phyloP scores from a whole-genome alignment of 2,329 filamentous ascomycete species.

The Pseudocercospora eumusae region DNA sequence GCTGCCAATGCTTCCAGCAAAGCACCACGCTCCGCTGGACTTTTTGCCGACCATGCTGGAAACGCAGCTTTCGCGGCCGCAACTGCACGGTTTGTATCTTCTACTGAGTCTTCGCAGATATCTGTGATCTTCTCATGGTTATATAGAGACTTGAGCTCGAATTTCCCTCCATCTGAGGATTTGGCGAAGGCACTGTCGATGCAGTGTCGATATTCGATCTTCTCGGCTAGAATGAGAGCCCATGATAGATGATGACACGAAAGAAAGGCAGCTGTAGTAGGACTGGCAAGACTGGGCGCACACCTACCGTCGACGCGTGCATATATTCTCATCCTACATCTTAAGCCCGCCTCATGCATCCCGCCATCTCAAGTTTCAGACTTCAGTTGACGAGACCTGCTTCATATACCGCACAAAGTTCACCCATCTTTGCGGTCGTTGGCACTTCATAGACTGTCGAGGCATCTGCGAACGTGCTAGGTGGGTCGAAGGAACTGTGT shows the following conservation, averaged over 20 bases:
- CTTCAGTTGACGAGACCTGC: background rate
- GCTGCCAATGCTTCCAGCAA: conserved; percentile 51
- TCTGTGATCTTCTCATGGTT: conserved; percentile 47
- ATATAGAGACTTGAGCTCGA: conserved; percentile 49
- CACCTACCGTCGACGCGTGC: conserved; percentile 4
- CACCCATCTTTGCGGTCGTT: background rate
- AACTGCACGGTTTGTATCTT: conserved; percentile 71
- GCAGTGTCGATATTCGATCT: conserved; percentile 48
- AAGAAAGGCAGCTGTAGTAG: background rate
- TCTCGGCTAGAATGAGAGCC: conserved; percentile 28
- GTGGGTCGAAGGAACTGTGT: background rate
- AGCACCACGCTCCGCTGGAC: conserved; percentile 44
- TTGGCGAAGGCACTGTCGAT: conserved; percentile 56
- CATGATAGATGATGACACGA: conserved; percentile 19
- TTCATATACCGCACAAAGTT: background rate
- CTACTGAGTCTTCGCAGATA: conserved; percentile 66
- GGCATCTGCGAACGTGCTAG: background rate
- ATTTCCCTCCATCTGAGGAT: conserved; percentile 50
- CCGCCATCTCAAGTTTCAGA: background rate
- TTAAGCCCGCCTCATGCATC: background rate
- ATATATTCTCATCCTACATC: background rate
- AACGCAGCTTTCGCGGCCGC: conserved; percentile 69
- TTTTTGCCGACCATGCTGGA: conserved; percentile 57
- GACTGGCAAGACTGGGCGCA: background rate
- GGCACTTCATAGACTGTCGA: background rate